Conservation (phyloP, 1,139 yeast species). For the Kurtzmaniella quercitrusa region DNA sequence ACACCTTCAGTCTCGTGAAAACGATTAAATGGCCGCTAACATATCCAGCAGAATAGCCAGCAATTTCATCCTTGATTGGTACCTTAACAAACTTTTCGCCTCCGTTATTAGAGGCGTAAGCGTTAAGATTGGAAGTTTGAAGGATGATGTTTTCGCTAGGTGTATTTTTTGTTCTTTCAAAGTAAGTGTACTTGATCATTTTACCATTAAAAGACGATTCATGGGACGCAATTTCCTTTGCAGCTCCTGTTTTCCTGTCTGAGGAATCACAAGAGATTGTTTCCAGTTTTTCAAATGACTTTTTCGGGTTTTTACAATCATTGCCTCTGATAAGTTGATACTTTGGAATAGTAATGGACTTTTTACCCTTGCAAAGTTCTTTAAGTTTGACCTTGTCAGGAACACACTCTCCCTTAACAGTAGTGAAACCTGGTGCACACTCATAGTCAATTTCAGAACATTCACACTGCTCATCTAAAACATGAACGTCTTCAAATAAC, state of each 20-base stretch:
- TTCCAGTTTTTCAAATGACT: background rate
- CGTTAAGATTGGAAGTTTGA: conserved; percentile 46
- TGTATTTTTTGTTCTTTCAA: conserved; percentile 37
- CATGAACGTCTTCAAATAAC: conserved; percentile 54
- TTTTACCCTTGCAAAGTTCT: conserved; percentile 20
- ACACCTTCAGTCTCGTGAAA: conserved; percentile 44
- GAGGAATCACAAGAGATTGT: conserved; percentile 7
- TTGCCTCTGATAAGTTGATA: conserved; percentile 48
- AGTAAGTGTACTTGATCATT: conserved; percentile 54
- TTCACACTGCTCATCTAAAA: conserved; percentile 55
- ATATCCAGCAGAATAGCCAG: conserved; percentile 56
- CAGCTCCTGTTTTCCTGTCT: conserved; percentile 23
- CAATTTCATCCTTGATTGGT: conserved; percentile 44
- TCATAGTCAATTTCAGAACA: conserved; percentile 70
- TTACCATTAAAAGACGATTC: conserved; percentile 35
- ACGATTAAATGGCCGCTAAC: conserved; percentile 63
- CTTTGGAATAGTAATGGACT: conserved; percentile 24
- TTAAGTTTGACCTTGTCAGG: conserved; percentile 38
- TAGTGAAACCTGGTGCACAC: conserved; percentile 58
- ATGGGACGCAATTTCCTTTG: conserved; percentile 17
- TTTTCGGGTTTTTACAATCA: conserved; percentile 31
- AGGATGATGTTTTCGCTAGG: conserved; percentile 72
- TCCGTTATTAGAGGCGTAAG: conserved; percentile 73
- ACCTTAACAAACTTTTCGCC: conserved; percentile 58
- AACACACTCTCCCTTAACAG: conserved; percentile 49